These are phyloP conservation scores for Naganishia vishniacii DNA, from an alignment of 768 basidiomycete genomes.

Conservation along the genomic window DNA sequence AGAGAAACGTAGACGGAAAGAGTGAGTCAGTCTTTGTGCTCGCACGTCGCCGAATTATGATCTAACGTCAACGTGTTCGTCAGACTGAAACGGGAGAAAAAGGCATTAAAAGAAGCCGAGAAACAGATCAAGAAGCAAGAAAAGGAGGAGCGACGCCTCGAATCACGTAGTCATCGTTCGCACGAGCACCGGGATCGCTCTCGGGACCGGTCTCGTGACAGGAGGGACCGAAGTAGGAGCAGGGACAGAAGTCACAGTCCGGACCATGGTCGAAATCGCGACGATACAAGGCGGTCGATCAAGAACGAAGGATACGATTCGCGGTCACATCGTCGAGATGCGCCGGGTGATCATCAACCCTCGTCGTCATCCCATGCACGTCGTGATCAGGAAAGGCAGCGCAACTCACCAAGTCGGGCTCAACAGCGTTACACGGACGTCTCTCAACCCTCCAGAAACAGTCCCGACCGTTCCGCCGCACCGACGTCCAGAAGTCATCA, in stretches of 20 bases:
- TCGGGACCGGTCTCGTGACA: neutral
- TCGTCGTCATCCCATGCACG: too few relatives aligned
- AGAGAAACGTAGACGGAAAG: conserved; percentile 42
- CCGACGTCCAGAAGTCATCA: neutral
- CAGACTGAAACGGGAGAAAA: conserved; percentile 42
- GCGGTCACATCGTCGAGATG: neutral
- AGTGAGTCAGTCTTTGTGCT: conserved; percentile 31
- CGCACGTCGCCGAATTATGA: neutral
- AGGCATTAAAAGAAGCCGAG: conserved; percentile 40
- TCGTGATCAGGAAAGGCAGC: too few relatives aligned
- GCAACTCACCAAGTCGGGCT: too few relatives aligned
- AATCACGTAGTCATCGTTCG: conserved; percentile 23
- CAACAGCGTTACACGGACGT: too few relatives aligned
- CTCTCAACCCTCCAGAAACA: neutral
- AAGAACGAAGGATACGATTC: neutral
- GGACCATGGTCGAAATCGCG: neutral
- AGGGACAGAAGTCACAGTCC: conserved; percentile 7
- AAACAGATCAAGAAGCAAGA: conserved; percentile 34
- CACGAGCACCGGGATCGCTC: conserved; percentile 15
- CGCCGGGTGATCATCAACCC: too few relatives aligned
- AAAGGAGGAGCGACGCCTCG: conserved; percentile 30
- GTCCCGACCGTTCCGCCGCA: neutral
- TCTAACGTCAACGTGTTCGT: neutral
- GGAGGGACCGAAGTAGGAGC: conserved; percentile 5
- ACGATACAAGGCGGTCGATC: neutral